Conservation (phyloP, 192 early-diverging fungal genomes). For the Entrophospora sp. region DNA sequence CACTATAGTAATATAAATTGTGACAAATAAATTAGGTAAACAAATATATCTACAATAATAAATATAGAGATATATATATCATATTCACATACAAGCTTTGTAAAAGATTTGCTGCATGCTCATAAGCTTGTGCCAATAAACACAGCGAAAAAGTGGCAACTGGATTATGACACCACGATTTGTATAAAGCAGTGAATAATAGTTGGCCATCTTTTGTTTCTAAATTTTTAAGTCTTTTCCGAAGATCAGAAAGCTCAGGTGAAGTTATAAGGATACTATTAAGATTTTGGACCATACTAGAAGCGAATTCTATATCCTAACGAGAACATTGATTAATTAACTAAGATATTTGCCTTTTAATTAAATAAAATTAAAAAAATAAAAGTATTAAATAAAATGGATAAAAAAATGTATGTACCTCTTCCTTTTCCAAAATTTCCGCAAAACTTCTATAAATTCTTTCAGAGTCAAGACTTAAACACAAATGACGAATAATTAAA, state of each 20-base stretch:
- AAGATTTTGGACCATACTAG: constrained; percentile 95
- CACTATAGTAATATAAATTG: constrained; percentile 31
- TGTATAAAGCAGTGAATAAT: constrained; percentile 81
- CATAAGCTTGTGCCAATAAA: constrained; percentile 94
- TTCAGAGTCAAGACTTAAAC: constrained; percentile 83
- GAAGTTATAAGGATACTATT: constrained; percentile 95
- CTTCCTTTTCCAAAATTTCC: constrained; percentile 76
- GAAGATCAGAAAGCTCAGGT: constrained; percentile 76
- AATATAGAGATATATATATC: not conserved
- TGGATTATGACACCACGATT: constrained; percentile 95
- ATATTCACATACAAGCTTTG: constrained; percentile 55
- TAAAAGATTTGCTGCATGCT: constrained; percentile 75
- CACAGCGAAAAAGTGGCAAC: constrained; percentile 91
- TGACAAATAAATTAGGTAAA: not conserved
- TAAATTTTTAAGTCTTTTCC: constrained; percentile 70
- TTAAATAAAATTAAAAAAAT: not conserved
- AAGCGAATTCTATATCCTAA: constrained; percentile 89
- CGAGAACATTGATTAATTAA: too few relatives aligned
- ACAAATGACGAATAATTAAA: constrained; percentile 90
- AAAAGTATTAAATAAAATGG: not conserved
- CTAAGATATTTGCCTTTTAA: too few relatives aligned
- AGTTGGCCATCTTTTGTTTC: constrained; percentile 67
- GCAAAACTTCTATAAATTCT: constrained; percentile 83
- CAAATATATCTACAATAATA: not conserved
- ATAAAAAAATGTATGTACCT: constrained; percentile 30